phyloP scores from a whole-genome alignment of 768 basidiomycete species.

The Xerocomus potaroensis region DNA sequence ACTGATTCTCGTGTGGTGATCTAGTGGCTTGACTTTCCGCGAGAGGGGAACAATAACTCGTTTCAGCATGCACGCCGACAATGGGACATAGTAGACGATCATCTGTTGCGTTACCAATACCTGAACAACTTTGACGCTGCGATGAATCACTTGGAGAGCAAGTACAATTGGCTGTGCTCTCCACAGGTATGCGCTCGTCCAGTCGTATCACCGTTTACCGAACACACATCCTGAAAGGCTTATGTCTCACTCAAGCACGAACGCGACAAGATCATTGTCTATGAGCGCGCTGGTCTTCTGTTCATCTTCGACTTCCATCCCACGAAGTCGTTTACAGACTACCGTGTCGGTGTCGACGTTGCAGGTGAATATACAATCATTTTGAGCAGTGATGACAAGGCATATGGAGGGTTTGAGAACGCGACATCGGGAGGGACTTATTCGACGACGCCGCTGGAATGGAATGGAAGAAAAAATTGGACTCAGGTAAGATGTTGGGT shows the following conservation, averaged over 20 bases:
- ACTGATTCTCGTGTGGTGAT: neutral
- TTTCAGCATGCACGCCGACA: conserved; percentile 97
- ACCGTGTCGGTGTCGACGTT: conserved; percentile 84
- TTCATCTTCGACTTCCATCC: conserved; percentile 99
- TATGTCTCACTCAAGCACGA: conserved; percentile 95
- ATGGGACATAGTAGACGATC: conserved; percentile 92
- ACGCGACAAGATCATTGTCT: conserved; percentile 87
- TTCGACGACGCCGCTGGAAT: conserved; percentile 80
- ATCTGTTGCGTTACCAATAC: conserved; percentile 83
- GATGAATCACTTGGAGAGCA: conserved; percentile 84
- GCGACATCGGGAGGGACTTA: conserved; percentile 59
- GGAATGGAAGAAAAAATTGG: conserved; percentile 93
- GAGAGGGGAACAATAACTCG: conserved; percentile 91
- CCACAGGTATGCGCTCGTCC: conserved; percentile 54
- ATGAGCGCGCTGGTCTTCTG: conserved; percentile 87
- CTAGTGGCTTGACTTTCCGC: conserved; percentile 98
- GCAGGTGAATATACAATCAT: conserved; percentile 82
- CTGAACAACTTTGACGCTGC: conserved; percentile 89
- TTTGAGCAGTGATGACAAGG: conserved; percentile 79
- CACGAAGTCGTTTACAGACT: conserved; percentile 86
- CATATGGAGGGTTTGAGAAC: conserved; percentile 89
- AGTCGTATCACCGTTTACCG: neutral
- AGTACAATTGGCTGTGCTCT: conserved; percentile 80
- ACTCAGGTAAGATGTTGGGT: conserved; percentile 55
- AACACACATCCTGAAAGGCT: conserved; percentile 44